Evolutionary conservation across 78 protist species (phyloP).

Genomic region (Emiliania huxleyi): DNA sequence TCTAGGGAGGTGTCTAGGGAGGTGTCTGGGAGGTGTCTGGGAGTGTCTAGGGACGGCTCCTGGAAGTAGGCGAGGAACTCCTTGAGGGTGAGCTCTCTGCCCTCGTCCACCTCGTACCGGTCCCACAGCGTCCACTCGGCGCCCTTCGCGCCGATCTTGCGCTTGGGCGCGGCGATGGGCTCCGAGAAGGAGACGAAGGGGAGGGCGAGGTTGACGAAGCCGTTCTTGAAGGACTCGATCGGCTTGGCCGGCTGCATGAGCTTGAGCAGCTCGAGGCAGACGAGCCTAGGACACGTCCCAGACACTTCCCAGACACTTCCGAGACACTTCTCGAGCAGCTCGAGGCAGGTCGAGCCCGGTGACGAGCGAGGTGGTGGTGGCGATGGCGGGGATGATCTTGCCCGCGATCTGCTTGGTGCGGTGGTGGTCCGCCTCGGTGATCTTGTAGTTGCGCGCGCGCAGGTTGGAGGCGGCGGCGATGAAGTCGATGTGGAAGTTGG

Average conservation of each 20-base stretch:
- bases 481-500: conserved; percentile 98
- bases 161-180: conserved; percentile 85
- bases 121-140: conserved; percentile 75
- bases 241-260: conserved; percentile 47
- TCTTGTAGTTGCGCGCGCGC: conserved; percentile 94
- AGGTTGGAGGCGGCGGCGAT: conserved; percentile 94
- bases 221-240: conserved; percentile 81
- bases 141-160: not conserved
- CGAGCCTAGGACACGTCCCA: too few species aligned
- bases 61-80: conserved; percentile 50
- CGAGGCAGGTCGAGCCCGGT: too few species aligned
- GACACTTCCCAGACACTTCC: too few species aligned
- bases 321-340: too few species aligned
- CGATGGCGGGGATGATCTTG: conserved; percentile 99
- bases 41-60: too few species aligned
- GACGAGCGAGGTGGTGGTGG: conserved; percentile 99
- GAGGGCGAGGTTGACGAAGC: conserved; percentile 95
- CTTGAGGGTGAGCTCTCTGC: conserved; percentile 58
- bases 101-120: conserved; percentile 54
- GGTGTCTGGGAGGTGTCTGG: too few species aligned
- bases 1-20: not conserved
- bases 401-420: conserved; percentile 94
- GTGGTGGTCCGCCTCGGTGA: conserved; percentile 75
- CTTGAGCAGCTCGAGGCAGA: conserved; percentile 88
- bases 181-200: conserved; percentile 88